phyloP scores from a whole-genome alignment of 805 yeast genomes.

The Starmera caribaea region DNA sequence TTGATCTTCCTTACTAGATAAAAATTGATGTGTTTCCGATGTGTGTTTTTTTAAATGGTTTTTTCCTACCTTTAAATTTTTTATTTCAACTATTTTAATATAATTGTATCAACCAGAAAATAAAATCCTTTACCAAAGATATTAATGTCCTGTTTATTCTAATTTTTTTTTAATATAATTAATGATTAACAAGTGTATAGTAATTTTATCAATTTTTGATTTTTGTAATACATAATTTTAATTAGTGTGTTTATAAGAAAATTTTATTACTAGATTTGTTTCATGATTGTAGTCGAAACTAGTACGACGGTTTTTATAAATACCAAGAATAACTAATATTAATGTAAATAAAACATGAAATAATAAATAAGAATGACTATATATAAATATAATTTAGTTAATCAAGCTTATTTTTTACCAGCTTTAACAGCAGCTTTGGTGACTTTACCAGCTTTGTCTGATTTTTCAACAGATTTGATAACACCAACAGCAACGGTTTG shows the following conservation, averaged over 20 bases:
- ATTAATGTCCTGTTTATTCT: no score
- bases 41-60: not conserved
- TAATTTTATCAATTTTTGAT: not conserved
- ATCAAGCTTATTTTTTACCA: slow-evolving; percentile 16
- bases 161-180: not conserved
- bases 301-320: no score
- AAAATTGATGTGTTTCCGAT: not conserved
- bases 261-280: no score
- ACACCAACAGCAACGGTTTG: slow-evolving; percentile 99
- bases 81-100: no score
- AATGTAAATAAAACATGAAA: no score
- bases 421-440: slow-evolving; percentile 77
- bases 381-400: not conserved
- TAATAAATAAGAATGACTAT: not conserved
- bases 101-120: no score
- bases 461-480: slow-evolving; percentile 89
- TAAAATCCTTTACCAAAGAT: no score
- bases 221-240: no score
- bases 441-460: slow-evolving; percentile 83
- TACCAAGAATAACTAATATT: no score
- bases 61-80: not conserved
- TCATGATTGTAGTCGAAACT: no score
- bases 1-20: slow-evolving; percentile 10
- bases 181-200: no score
- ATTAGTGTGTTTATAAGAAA: no score